These are phyloP conservation scores for Zopfochytrium polystomum DNA, from an alignment of 371 early-diverging fungal species.

Conservation along the genomic window DNA sequence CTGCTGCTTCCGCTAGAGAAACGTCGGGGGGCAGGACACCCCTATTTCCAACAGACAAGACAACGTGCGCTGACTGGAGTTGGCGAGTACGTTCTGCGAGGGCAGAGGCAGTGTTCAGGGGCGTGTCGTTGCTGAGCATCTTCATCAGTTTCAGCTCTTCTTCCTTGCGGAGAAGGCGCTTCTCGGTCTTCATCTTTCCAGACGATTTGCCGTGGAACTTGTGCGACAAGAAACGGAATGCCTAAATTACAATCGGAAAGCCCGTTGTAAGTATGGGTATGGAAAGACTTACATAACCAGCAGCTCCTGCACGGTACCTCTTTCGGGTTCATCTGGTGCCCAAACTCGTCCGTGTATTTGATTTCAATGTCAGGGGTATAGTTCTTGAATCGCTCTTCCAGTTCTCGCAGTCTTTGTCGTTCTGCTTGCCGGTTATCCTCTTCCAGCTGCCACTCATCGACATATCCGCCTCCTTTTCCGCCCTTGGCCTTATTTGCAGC, in stretches of 20 bases:
- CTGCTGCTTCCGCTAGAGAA: slow-evolving; percentile 8
- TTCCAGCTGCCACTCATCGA: slow-evolving; percentile 51
- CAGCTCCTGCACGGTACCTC: slow-evolving; percentile 68
- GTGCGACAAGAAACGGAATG: slow-evolving; percentile 86
- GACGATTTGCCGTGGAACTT: slow-evolving; percentile 92
- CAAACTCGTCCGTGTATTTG: slow-evolving; percentile 87
- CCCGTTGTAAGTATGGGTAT: background rate
- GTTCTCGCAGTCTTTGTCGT: slow-evolving; percentile 62
- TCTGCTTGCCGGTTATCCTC: slow-evolving; percentile 63
- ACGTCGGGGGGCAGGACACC: slow-evolving; percentile 30
- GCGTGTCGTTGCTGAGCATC: slow-evolving; percentile 75
- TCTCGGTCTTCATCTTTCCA: slow-evolving; percentile 93
- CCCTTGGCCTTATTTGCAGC: slow-evolving; percentile 39
- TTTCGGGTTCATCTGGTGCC: slow-evolving; percentile 74
- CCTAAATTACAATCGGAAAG: too few species aligned
- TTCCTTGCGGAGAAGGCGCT: slow-evolving; percentile 74
- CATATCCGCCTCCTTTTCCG: slow-evolving; percentile 27
- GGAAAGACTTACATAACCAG: too few species aligned
- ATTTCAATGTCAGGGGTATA: slow-evolving; percentile 87
- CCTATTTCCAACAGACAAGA: slow-evolving; percentile 77
- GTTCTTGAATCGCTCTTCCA: slow-evolving; percentile 78
- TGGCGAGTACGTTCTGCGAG: slow-evolving; percentile 70
- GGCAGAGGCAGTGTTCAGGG: slow-evolving; percentile 72
- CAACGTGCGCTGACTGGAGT: slow-evolving; percentile 75
- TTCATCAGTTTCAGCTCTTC: slow-evolving; percentile 73